A percentile compares a stretch with the other conserved stretches of the same genome.
These are phyloP conservation scores for Casaregolazyma lundiana DNA, from an alignment of 1,139 yeast genomes.

Conservation along the genomic window DNA sequence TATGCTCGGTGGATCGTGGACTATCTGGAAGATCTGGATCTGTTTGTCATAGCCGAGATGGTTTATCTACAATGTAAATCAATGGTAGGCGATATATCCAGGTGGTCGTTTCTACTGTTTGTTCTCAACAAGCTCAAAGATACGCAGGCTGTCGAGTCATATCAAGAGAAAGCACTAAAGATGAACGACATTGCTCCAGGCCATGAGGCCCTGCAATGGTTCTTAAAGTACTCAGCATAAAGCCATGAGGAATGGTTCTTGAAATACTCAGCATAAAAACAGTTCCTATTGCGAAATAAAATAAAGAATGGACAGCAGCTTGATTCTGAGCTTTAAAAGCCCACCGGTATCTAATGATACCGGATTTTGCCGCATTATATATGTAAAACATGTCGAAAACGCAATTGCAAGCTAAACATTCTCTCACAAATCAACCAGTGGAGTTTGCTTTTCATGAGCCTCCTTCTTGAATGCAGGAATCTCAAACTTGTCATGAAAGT, in stretches of 20 bases:
- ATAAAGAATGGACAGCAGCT: background rate
- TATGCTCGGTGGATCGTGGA: conserved; percentile 36
- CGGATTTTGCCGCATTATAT: background rate
- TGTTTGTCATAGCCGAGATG: conserved; percentile 11
- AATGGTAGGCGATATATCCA: conserved; percentile 41
- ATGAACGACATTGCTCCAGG: conserved; percentile 17
- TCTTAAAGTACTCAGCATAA: conserved; percentile 1
- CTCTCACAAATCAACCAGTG: conserved; percentile 2
- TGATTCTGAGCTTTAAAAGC: background rate
- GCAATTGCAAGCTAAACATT: no score
- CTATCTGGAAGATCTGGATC: conserved; percentile 5
- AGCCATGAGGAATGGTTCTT: conserved; percentile 20
- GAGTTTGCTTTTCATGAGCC: conserved; percentile 11
- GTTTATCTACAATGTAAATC: conserved; percentile 33
- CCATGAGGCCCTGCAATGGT: conserved; percentile 21
- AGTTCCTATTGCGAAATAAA: background rate
- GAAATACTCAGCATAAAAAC: background rate
- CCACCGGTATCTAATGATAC: background rate
- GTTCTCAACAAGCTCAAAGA: conserved; percentile 15
- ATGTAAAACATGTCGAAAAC: conserved; percentile 1
- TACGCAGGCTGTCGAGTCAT: conserved; percentile 5
- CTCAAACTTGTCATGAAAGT: conserved; percentile 55
- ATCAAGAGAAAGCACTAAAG: conserved; percentile 11
- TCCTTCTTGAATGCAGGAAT: conserved; percentile 63
- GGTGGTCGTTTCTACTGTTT: conserved; percentile 39